Evolutionary conservation across 345 rosid species (phyloP).

Genomic region (Acer saccharum): DNA sequence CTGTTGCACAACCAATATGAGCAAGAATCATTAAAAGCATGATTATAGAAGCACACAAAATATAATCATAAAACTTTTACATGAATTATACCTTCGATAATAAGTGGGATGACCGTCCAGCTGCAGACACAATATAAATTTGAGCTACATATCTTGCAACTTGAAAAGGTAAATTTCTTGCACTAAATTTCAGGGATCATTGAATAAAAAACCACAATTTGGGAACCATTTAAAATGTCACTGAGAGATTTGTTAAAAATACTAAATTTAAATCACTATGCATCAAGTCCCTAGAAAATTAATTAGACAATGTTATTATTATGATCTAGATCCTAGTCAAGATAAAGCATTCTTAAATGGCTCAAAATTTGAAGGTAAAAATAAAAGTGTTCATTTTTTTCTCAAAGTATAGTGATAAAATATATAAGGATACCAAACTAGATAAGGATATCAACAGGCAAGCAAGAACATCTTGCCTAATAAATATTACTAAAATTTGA

Average conservation of each 20-base stretch:
- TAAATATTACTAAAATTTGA: background rate
- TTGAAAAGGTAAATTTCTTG: background rate
- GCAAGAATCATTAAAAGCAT: slow-evolving; percentile 16
- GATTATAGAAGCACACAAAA: background rate
- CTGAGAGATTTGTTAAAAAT: background rate
- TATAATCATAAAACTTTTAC: background rate
- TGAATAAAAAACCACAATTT: background rate
- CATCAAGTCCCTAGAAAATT: background rate
- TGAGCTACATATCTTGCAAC: slow-evolving; percentile 18
- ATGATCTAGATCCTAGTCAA: background rate
- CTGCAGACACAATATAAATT: slow-evolving; percentile 49
- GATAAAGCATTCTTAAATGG: background rate
- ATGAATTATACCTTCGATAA: slow-evolving; percentile 53
- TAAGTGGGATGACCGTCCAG: slow-evolving; percentile 61
- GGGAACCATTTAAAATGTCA: background rate
- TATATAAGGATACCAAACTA: background rate
- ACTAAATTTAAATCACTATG: background rate
- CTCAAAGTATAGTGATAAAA: background rate
- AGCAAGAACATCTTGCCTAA: background rate
- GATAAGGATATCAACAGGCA: background rate
- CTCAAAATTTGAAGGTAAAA: background rate
- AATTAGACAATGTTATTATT: background rate
- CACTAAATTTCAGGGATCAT: background rate
- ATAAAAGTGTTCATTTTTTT: background rate
- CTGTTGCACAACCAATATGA: slow-evolving; percentile 39